Base-by-base conservation (phyloP, 2,329 filamentous ascomycete species). In the Monilinia aucupariae region DNA sequence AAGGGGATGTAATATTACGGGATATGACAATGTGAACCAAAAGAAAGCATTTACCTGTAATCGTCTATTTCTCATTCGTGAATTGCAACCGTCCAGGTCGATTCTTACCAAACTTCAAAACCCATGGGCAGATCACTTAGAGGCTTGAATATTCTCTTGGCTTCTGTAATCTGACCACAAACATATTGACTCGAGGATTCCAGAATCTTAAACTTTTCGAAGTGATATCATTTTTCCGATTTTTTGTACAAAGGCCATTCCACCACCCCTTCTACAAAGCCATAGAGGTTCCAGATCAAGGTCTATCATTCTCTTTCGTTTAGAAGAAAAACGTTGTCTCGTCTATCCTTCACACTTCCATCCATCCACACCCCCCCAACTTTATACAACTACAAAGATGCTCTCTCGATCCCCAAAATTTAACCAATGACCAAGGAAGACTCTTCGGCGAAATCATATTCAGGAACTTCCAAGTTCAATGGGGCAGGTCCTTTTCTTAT, bases 401-500 rank as follows among this genome's bases (percentile, higher is more conserved):
- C 32, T 49, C 47, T 13, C 48, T 32, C 30, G 27, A 51, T 20
- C 15, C 15, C 27, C 47, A 2, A 2, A 32, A 25, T 84, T 64
- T 93, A 99, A 89, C 94, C 94, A 79, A 99, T 96, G 72, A 97
- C 79, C 71, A 99, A 82, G 80, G 87, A 88, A 76, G 85, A 87
- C 15, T 97, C 94, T 76, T 93, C 89, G 68, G 91, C 87, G 86
- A 99, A 97, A 74, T 90, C 91, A 83, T 97, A 96, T 74, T 79
- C 77, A 70, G 93, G 94, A 71, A 97, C 87, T 82, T 97, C 94
- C 76, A 99, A 87, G 85, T 99, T 99, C 75, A 99, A 86, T 70
- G 94, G 94, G 67, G 94, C 94, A 68, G 94, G 94, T 70, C 94
- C 94, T 85, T 91, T 97, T 83, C 94, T 88, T 85, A 96, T 91